These are phyloP conservation scores for Debaryomyces nepalensis DNA, from an alignment of 1,139 yeast species.

Conservation along the genomic window DNA sequence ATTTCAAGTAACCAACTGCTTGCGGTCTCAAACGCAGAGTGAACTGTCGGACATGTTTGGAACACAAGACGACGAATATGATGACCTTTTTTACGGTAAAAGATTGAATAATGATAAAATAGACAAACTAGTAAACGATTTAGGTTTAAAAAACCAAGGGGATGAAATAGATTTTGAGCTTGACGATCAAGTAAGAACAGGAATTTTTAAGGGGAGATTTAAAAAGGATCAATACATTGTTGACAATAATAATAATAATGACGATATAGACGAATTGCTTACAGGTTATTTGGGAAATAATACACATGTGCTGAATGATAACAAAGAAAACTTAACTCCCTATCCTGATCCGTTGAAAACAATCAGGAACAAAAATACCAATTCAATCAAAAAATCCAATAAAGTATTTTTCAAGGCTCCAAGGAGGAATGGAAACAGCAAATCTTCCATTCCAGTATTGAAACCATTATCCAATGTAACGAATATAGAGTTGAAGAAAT, in stretches of 20 bases:
- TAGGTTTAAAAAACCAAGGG: constrained; percentile 23
- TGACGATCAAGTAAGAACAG: constrained; percentile 53
- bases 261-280: constrained; percentile 36
- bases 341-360: constrained; percentile 35
- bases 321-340: constrained; percentile 41
- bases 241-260: constrained; percentile 21
- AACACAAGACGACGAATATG: constrained; percentile 19
- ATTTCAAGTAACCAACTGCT: constrained; percentile 44
- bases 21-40: constrained; percentile 20
- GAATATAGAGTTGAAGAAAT: constrained; percentile 24
- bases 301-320: constrained; percentile 20
- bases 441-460: constrained; percentile 33
- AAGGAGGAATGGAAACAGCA: constrained; percentile 20
- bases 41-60: constrained; percentile 15
- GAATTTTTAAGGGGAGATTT: constrained; percentile 47
- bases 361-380: constrained; percentile 24
- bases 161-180: constrained; percentile 39
- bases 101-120: constrained; percentile 42
- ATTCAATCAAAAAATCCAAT: constrained; percentile 29
- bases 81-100: constrained; percentile 24
- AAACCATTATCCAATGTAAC: constrained; percentile 33
- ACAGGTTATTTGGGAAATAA: constrained; percentile 28
- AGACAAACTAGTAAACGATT: constrained; percentile 38
- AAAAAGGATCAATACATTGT: constrained; percentile 22
- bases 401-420: constrained; percentile 29